phyloP scores from a whole-genome alignment of 306 rosid genomes.

The Citrullus amarus region DNA sequence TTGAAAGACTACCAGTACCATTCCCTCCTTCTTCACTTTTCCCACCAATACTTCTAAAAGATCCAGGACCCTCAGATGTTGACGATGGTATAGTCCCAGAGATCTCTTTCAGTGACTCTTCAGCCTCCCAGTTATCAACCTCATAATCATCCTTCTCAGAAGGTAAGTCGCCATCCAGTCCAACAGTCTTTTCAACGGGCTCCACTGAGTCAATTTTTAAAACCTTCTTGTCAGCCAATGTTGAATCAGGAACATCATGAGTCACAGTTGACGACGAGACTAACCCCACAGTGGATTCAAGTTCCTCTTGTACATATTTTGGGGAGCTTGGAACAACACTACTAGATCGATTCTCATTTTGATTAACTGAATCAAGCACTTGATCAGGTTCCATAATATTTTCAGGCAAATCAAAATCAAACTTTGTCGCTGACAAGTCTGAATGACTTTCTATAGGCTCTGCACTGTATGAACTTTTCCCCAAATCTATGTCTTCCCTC shows the following conservation, averaged over 20 bases:
- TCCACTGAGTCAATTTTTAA: constrained; percentile 23
- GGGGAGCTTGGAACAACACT: constrained; percentile 23
- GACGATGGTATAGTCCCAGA: constrained; percentile 31
- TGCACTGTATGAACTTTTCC: constrained; percentile 27
- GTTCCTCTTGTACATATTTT: constrained; percentile 22
- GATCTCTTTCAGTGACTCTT: constrained; percentile 47
- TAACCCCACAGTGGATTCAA: constrained; percentile 25
- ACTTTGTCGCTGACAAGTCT: constrained; percentile 25
- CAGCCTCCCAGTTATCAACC: constrained; percentile 66
- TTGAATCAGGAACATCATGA: constrained; percentile 31
- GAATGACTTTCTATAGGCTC: constrained; percentile 35
- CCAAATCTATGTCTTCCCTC: constrained; percentile 22
- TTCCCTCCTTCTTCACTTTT: constrained; percentile 82
- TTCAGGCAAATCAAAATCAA: constrained; percentile 39
- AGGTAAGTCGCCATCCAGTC: constrained; percentile 36
- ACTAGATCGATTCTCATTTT: constrained; percentile 30
- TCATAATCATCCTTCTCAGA: constrained; percentile 64
- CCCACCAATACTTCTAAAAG: constrained; percentile 82
- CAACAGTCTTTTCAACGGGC: constrained; percentile 40
- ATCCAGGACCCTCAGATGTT: constrained; percentile 73
- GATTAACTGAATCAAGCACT: constrained; percentile 22
- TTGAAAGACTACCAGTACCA: constrained; percentile 85
- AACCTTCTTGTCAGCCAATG: constrained; percentile 17
- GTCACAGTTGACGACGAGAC: constrained; percentile 25
- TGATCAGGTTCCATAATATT: constrained; percentile 40